These are phyloP conservation scores for Alopecurus myosuroides DNA, from an alignment of 176 grass and related monocot genomes.

Conservation along the genomic window DNA sequence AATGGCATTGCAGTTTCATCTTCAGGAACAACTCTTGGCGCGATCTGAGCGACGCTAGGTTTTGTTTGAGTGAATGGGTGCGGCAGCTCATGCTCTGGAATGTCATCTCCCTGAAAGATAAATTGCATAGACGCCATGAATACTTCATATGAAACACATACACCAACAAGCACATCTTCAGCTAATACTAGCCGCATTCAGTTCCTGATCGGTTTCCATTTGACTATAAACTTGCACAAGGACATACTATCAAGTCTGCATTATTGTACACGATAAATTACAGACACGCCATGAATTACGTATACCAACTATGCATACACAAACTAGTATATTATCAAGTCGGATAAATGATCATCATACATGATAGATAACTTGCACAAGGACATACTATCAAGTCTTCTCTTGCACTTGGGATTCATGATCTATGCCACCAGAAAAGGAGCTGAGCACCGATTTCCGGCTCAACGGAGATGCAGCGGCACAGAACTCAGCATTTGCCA, in stretches of 20 bases:
- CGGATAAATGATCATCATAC: no score
- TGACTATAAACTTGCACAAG: background rate
- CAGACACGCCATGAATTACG: no score
- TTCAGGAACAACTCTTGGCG: constrained; percentile 13
- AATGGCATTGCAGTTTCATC: background rate
- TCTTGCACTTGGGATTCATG: background rate
- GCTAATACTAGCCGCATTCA: background rate
- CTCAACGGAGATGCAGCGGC: constrained; percentile 12
- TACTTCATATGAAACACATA: background rate
- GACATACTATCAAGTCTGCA: background rate
- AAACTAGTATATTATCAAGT: no score
- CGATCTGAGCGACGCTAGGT: background rate
- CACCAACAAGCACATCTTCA: background rate
- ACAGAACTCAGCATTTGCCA: no score
- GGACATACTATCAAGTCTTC: background rate
- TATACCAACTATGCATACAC: no score
- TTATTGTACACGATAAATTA: background rate
- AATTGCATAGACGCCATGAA: background rate
- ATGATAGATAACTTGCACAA: no score
- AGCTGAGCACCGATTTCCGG: background rate
- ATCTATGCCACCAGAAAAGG: constrained; percentile 7
- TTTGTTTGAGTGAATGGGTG: constrained; percentile 56
- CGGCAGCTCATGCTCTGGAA: constrained; percentile 70
- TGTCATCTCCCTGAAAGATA: constrained; percentile 62
- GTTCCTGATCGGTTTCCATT: background rate